Evolutionary conservation across 1,284 basidiomycete species (phyloP), one percentile per base, ranked within the genome.

Genomic region (Melampsora larici-populina): DNA sequence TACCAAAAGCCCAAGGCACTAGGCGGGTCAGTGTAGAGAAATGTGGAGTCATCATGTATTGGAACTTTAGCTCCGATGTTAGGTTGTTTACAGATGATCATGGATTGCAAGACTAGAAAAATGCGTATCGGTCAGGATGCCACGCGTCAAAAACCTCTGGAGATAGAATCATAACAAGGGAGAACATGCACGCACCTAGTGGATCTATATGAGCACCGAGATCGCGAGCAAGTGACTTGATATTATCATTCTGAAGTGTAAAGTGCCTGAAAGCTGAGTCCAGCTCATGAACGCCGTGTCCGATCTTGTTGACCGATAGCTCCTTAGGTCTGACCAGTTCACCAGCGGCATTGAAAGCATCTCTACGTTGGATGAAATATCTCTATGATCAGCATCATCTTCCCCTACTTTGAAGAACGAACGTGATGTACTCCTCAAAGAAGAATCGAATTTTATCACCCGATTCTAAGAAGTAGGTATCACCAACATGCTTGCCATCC

Each of bases 1-100:
- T 97, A 92, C 96, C 96, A 99, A 82, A 94, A 93, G 0, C 96
- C 96, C 6, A 98, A 87, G 0, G 96, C 95, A 7, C 89, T 90
- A 0, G 93, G 93, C 9, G 96, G 95, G 68, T 92, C 87, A 4
- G 94, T 97, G 84, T 96, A 97, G 26, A 88, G 82, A 79, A 88
- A 88, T 0, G 87, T 88, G 29, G 85, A 86, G 81, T 88, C 87
- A 79, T 88, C 87, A 79, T 88, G 87, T 17, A 82, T 81, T 6
- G 85, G 85, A 0, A 87, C 93, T 87, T 91, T 89, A 1, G 92
- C 93, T 2, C 94, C 94, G 40, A 96, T 94, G 74, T 89, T 86
- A 1, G 91, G 89, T 82, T 94, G 92, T 84, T 96, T 95, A 81
- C 90, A 92, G 77, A 96, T 95, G 29, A 97, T 87, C 96, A 98